Percentiles rank a stretch among this genome's conserved stretches.
These are phyloP conservation scores for Lanmaoa pseudosensibilis DNA, from an alignment of 768 basidiomycete genomes.

Conservation along the genomic window DNA sequence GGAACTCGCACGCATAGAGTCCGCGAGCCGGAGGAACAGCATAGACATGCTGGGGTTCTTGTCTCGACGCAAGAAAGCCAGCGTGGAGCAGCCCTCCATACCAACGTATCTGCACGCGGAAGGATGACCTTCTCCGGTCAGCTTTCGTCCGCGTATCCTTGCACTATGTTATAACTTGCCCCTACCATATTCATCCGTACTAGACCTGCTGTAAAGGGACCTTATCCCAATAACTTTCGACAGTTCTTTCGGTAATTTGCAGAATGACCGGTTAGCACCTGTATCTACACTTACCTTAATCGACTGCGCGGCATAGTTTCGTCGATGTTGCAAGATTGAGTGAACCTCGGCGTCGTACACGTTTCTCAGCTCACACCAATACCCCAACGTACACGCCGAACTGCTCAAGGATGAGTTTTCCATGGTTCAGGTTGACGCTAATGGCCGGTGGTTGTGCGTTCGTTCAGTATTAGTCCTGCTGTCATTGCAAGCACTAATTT, in stretches of 20 bases:
- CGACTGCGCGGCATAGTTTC: slow-evolving; percentile 15
- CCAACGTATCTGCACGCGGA: slow-evolving; percentile 23
- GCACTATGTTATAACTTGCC: slow-evolving; percentile 11
- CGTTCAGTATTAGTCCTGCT: not conserved
- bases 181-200: not conserved
- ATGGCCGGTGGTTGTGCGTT: slow-evolving; percentile 49
- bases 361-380: not conserved
- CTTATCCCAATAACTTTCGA: slow-evolving; percentile 7
- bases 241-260: slow-evolving; percentile 11
- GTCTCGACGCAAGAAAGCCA: slow-evolving; percentile 29
- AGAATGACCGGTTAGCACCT: slow-evolving; percentile 7
- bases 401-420: slow-evolving; percentile 46
- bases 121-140: slow-evolving; percentile 16
- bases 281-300: slow-evolving; percentile 15
- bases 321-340: not conserved
- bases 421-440: slow-evolving; percentile 55
- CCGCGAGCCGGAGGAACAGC: slow-evolving; percentile 50
- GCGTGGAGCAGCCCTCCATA: slow-evolving; percentile 23
- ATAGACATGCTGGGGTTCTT: slow-evolving; percentile 37
- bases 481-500: slow-evolving; percentile 8
- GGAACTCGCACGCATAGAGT: slow-evolving; percentile 71
- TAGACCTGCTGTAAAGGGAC: slow-evolving; percentile 14
- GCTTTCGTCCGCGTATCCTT: slow-evolving; percentile 5
- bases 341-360: not conserved
- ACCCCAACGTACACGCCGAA: not conserved